Percentiles rank a stretch among this genome's conserved stretches.
Evolutionary conservation across 805 yeast genomes (phyloP).

Genomic region (Cyberlindnera saturnus): DNA sequence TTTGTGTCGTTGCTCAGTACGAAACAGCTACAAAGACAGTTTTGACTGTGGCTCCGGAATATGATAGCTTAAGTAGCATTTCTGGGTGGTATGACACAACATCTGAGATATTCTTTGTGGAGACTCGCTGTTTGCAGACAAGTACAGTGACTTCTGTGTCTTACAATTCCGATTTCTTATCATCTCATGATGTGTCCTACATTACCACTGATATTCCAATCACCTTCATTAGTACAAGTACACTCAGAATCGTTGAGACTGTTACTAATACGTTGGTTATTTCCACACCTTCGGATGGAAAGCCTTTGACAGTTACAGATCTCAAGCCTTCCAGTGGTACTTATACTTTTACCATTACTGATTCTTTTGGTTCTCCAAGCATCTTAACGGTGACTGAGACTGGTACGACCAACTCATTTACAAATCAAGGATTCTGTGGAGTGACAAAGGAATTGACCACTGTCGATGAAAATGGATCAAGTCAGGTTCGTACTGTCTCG

Average conservation of each 20-base stretch:
- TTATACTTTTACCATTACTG: conserved; percentile 5
- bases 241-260: conserved; percentile 15
- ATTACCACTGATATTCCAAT: conserved; percentile 16
- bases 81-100: conserved; percentile 19
- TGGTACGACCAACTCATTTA: conserved; percentile 10
- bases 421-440: conserved; percentile 12
- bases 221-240: conserved; percentile 19
- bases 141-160: conserved; percentile 16
- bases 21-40: conserved; percentile 18
- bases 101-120: conserved; percentile 11
- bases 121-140: conserved; percentile 18
- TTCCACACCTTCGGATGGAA: conserved; percentile 6
- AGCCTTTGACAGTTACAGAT: conserved; percentile 2
- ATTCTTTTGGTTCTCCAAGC: conserved; percentile 4
- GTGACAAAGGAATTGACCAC: conserved; percentile 7
- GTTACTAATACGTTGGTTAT: conserved; percentile 17
- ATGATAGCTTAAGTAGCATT: conserved; percentile 14
- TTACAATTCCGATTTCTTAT: conserved; percentile 13
- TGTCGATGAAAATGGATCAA: conserved; percentile 4
- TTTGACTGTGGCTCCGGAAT: conserved; percentile 19
- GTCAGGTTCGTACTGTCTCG: conserved; percentile 2
- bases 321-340: conserved; percentile 1
- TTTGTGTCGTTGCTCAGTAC: conserved; percentile 21
- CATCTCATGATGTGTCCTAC: conserved; percentile 18
- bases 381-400: conserved; percentile 3